Evolutionary conservation across 768 basidiomycete species (phyloP), one percentile per base, ranked within the genome.

Genomic region (Boletellus sp.): DNA sequence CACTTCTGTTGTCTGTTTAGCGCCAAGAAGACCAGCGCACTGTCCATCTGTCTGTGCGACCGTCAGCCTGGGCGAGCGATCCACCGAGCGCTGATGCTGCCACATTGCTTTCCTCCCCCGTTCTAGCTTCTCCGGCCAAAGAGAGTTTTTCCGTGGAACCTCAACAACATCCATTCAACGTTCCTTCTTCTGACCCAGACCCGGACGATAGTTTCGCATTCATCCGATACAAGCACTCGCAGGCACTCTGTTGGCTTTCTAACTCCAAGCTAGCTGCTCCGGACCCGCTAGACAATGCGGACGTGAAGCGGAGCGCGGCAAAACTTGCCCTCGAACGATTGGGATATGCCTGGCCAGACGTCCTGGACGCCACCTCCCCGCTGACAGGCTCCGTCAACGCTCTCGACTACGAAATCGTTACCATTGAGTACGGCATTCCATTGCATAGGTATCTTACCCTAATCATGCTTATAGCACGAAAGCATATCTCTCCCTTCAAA

Each of bases 41-140:
- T 48, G 72, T 90, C 37, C 89, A 90, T 67, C 74, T 91, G 19
- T 83, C 87, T 13, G 87, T 91, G n/a, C 83, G 85, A 61, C 84
- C 86, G 20, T 85, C 84, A 23, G 84, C 84, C 46, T 91, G 89
- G 89, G 74, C 75, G 35, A 68, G 74, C 20, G 53, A 67, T 12
- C 84, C 85, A 23, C 84, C 80, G 12, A 67, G 65, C 34, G 53
- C 62, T 4, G 22, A 36, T 22, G 22, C 36, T 26, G 55, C 65
- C 1, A 47, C 61, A 35, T 42, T 57, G 9, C 22, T 50, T 31
- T 55, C 53, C 43, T 23, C n/a, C 15, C 31, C 2, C 39, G 31
- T 4, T 6, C 10, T 36, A 12, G 19, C 42, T 23, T 20, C 24
- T 47, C 15, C 33, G 12, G 31, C 9, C 13, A 10, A 26, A 38